Base-by-base conservation (phyloP, 345 rosid genomes). In the Dipteronia sinensis region DNA sequence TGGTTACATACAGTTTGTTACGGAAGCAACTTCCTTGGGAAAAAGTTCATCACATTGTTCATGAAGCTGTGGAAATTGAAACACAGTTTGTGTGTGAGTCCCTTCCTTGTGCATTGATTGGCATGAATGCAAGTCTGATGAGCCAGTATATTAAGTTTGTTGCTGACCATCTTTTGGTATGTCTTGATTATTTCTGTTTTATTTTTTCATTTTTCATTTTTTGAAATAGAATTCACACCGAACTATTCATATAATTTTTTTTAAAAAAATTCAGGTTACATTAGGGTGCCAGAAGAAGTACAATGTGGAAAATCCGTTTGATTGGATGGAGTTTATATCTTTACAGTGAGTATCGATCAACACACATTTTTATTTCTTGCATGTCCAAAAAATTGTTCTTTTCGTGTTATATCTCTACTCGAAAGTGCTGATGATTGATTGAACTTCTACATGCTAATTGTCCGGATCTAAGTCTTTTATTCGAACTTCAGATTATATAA, bases 271-370 rank as follows among this genome's bases (percentile, higher is more conserved):
- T 17, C 86, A 93, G 97, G 91, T 89, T 75, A 72, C 99, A 7
- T 88, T 91, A 76, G 94, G 95, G 66, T 90, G 77, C 77, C 85
- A 85, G 69, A 89, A 72, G 84, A 93, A 83, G 73, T 93, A 92
- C 87, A 81, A 85, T 19, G 85, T 81, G 59, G 92, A 91, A 75
- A 95, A 95, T 80, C 99, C 97, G 13, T 95, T 93, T 76, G 97
- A 93, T 69, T 95, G 98, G 99, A 95, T 95, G 99, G 99, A 92
- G 69, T 90, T 93, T 81, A 95, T 95, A 84, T 95, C 96, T 75
- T 84, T 93, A 82, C 97, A 90, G 96, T 91, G 82, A 95, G 98
- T 87, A 78, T 66, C 23, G 1, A 67, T 46, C 47, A 8, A 38
- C 56, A 29, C 55, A 3, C 38, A 34, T 34, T 34, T 34, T 34